A percentile compares a stretch with the other conserved stretches of the same genome.
phyloP scores from a whole-genome alignment of 345 rosid genomes.

The Lepidium didymum region DNA sequence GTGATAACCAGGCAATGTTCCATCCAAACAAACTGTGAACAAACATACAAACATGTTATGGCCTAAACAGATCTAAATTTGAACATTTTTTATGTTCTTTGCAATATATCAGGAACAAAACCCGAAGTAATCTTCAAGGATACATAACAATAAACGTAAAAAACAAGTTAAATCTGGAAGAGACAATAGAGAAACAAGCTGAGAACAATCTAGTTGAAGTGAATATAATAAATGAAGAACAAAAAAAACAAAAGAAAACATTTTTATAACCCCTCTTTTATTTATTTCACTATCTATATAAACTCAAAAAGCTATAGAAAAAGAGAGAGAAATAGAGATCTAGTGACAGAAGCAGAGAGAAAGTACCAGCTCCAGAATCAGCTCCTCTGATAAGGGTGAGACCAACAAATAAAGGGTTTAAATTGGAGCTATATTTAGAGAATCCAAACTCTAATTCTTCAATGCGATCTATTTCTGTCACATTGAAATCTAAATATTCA shows the following conservation, averaged over 20 bases:
- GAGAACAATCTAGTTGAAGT: slow-evolving; percentile 16
- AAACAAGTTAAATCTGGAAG: slow-evolving; percentile 13
- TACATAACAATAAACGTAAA: background rate
- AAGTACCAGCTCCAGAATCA: slow-evolving; percentile 79
- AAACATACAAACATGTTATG: slow-evolving; percentile 14
- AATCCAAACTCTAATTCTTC: slow-evolving; percentile 40
- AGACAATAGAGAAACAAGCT: slow-evolving; percentile 2
- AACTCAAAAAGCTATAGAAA: background rate
- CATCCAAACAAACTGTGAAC: slow-evolving; percentile 85
- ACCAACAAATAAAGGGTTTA: slow-evolving; percentile 63
- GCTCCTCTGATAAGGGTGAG: slow-evolving; percentile 75
- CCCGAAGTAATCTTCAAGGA: background rate
- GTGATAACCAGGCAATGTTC: slow-evolving; percentile 94
- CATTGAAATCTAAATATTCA: slow-evolving; percentile 49
- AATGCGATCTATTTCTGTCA: slow-evolving; percentile 44
- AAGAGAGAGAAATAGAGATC: background rate
- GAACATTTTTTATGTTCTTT: background rate
- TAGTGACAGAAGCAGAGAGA: slow-evolving; percentile 7
- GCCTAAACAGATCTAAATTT: background rate
- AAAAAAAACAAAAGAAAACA: background rate
- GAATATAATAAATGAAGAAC: slow-evolving; percentile 12
- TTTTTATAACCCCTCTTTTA: background rate
- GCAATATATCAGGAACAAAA: background rate
- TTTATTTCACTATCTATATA: background rate
- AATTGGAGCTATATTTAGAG: slow-evolving; percentile 30